Evolutionary conservation across 495 filamentous ascomycete genomes (phyloP), one percentile per base, ranked within the genome.

Genomic region (Talaromyces borbonicus): DNA sequence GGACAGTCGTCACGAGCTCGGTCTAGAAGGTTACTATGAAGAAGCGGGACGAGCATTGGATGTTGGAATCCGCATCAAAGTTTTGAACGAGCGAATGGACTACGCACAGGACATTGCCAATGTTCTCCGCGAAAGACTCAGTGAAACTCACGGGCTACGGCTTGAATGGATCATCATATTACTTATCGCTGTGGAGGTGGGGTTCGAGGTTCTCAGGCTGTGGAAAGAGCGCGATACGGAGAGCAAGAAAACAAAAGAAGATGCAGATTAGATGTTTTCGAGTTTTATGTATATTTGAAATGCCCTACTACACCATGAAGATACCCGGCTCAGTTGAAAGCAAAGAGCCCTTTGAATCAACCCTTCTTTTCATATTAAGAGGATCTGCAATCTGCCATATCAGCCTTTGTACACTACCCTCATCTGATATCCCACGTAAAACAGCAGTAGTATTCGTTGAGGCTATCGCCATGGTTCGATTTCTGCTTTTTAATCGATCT

Each of bases 141-240:
- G 89, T 59, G 90, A 97, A 68, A 84, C 80, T 50, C 86, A 96
- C 61, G 81, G 85, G 8, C 77, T 89, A 11, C 68, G 85, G 31
- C 65, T 98, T n/a, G 92, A 97, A 66, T 94, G 87, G 89, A 89
- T 93, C 58, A 96, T 98, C 54, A 98, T 98, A 55, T 74, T 83
- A 5, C 72, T 98, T 47, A 98, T 98, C 62, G 77, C 85, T 0
- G 83, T 97, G 30, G 92, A 98, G 63, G 89, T 96, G 15, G 68
- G 72, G 33, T 84, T 87, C 53, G 83, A 83, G 49, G 68, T 84
- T 18, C 53, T 75, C 49, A 63, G 76, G 37, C 54, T 81, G 8
- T 87, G 70, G 72, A 75, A 72, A 52, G 80, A 79, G 47, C 60
- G 65, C 35, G 55, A 62, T 3, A 65, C 67, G 43, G 69, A 79